phyloP scores from a whole-genome alignment of 148 eudicot genomes.

The Limonium bicolor region DNA sequence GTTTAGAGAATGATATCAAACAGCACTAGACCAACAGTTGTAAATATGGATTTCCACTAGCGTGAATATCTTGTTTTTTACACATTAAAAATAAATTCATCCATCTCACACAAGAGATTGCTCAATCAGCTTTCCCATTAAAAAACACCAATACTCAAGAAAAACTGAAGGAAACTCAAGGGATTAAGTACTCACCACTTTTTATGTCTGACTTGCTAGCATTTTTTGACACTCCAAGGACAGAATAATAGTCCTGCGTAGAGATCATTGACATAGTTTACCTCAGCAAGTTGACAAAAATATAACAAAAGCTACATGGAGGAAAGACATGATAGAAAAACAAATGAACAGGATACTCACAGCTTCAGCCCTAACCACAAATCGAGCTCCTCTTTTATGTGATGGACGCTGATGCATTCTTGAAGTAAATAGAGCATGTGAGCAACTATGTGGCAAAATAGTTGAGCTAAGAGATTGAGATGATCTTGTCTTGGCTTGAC shows the following conservation, averaged over 20 bases:
- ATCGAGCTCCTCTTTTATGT: slow-evolving; percentile 37
- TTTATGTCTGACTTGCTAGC: slow-evolving; percentile 87
- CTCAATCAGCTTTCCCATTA: too few species aligned
- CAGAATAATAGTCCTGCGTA: slow-evolving; percentile 69
- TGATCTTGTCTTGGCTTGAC: slow-evolving; percentile 35
- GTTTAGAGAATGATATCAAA: too few species aligned
- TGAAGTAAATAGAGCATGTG: slow-evolving; percentile 27
- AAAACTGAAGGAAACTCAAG: background rate
- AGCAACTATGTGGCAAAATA: slow-evolving; percentile 34
- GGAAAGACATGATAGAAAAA: background rate
- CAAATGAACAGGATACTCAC: slow-evolving; percentile 32
- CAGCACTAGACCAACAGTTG: too few species aligned
- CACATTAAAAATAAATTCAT: too few species aligned
- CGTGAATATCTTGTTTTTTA: too few species aligned
- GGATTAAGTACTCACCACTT: slow-evolving; percentile 50
- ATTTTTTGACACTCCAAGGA: slow-evolving; percentile 79
- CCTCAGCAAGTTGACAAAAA: background rate
- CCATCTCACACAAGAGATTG: too few species aligned
- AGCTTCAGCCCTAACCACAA: slow-evolving; percentile 61
- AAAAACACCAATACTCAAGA: background rate
- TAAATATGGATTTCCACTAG: too few species aligned
- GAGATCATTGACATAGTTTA: background rate
- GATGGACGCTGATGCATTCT: slow-evolving; percentile 20
- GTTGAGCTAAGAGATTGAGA: slow-evolving; percentile 44
- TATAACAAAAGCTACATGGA: background rate